Base-by-base conservation (phyloP, 306 rosid genomes). In the Cicer bijugum region DNA sequence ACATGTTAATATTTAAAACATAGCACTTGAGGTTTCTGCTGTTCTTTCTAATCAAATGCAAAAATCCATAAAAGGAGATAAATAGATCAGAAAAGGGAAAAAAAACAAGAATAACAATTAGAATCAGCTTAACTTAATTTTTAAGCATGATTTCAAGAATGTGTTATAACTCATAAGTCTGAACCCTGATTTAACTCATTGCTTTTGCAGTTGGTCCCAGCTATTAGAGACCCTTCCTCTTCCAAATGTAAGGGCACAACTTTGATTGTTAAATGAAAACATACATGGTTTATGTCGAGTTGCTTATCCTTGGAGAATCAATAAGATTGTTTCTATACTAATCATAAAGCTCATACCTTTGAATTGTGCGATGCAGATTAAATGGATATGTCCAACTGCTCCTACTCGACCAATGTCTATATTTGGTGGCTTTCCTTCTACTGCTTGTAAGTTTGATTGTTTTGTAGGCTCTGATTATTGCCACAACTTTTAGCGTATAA, bases 381-480 rank as follows among this genome's bases (percentile, higher is more conserved):
- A 94, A 80, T 94, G 99, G 99, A 94, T 94, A 53, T 94, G 99
- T 80, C 99, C 99, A n/a, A 94, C 97, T 42, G 96, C 99, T 61
- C 97, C 99, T 20, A 90, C 96, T 82, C 96, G 70, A 80, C 96
- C 99, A 74, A 74, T 94, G 66, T 12, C 86, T 45, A 33, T 86
- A 55, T 91, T 94, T 76, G 99, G 97, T 40, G 99, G 99, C 77
- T 91, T 91, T 87, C 97, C 99, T 20, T 94, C 99, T 33, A 94
- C 99, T 67, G 96, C 99, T 56, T 94, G 99, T 94, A 82, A 86
- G 97, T 81, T 64, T 81, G 12, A 61, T 66, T 82, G 37, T 65
- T 51, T 66, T 60, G 8, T n/a, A 35, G 60, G 45, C 37, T 40
- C 15, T 45, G 57, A 39, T 53, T 60, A 12, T 60, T 43, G 19